These are phyloP conservation scores for Fraxinus quadrangulata DNA, from an alignment of 257 asterid genomes.

Conservation along the genomic window DNA sequence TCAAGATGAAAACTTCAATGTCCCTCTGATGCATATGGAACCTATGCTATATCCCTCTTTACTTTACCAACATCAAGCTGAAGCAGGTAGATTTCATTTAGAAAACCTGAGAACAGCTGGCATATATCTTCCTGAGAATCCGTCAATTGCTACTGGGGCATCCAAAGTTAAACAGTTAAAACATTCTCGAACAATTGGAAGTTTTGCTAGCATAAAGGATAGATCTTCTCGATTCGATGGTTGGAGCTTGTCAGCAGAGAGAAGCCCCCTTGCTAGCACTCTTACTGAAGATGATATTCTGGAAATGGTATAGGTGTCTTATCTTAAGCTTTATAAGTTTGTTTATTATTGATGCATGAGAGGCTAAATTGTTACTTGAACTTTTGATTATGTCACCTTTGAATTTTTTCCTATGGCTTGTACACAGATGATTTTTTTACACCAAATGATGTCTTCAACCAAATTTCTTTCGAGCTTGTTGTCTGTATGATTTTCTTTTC, in stretches of 20 bases:
- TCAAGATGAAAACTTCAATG: conserved; percentile 43
- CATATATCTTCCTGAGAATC: conserved; percentile 29
- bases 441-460: neutral
- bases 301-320: conserved; percentile 67
- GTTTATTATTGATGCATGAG: conserved; percentile 21
- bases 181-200: conserved; percentile 40
- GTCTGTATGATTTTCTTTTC: neutral
- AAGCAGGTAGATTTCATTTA: conserved; percentile 56
- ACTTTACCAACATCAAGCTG: conserved; percentile 62
- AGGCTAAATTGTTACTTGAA: conserved; percentile 15
- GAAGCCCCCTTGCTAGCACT: conserved; percentile 49
- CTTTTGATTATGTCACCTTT: conserved; percentile 17
- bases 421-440: neutral
- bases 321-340: conserved; percentile 22
- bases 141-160: conserved; percentile 33
- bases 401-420: conserved; percentile 4
- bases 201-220: conserved; percentile 34
- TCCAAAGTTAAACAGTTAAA: conserved; percentile 41
- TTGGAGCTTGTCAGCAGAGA: conserved; percentile 61
- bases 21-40: conserved; percentile 44
- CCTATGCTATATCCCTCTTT: conserved; percentile 65
- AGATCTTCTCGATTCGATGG: conserved; percentile 40
- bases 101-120: conserved; percentile 46
- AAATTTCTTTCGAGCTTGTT: neutral
- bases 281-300: conserved; percentile 89